Evolutionary conservation across 768 basidiomycete genomes (phyloP), one percentile per base, ranked within the genome.

Genomic region (Phanerochaete carnosa): DNA sequence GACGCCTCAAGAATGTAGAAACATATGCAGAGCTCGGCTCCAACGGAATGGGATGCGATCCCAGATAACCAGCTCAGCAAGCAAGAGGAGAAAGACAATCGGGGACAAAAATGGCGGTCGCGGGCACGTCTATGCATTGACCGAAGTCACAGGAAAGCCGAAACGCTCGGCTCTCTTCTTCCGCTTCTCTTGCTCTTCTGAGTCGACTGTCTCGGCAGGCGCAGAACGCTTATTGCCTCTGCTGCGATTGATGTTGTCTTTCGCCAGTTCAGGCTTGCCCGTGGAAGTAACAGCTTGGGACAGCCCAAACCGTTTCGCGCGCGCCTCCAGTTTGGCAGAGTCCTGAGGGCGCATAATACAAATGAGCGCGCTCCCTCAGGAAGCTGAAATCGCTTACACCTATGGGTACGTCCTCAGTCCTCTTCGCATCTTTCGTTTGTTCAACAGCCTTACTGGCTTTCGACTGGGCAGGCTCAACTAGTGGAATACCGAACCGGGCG

Each of bases 101-200:
- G n/a, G n/a, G n/a, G n/a, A 12, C 22, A 26, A 23, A n/a, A 23
- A n/a, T 9, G 43, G 43, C 2, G 9, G 15, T 9, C 29, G 49
- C 11, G 30, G 29, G 29, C 4, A 23, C 33, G 19, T 33, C 23
- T 52, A 60, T 11, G 59, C 59, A n/a, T 54, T 60, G 29, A 60
- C 59, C 7, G 52, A 16, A 43, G 28, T 33, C 29, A 23, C 68
- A 22, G 19, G 73, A 58, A 23, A 4, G 19, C 82, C 84, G 71
- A 89, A 89, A 23, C 87, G 79, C 66, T 86, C 86, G 37, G 85
- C 85, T n/a, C 88, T 75, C 70, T 83, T 88, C 67, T 70, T 80
- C 46, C 86, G 75, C 55, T 77, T 77, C 64, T 85, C 86, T 46
- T 74, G 68, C 66, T 89, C 87, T 66, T 86, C 87, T 4, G 79